Evolutionary conservation across 2,329 filamentous ascomycete genomes (phyloP).

Genomic region (Aspergillus ustus): DNA sequence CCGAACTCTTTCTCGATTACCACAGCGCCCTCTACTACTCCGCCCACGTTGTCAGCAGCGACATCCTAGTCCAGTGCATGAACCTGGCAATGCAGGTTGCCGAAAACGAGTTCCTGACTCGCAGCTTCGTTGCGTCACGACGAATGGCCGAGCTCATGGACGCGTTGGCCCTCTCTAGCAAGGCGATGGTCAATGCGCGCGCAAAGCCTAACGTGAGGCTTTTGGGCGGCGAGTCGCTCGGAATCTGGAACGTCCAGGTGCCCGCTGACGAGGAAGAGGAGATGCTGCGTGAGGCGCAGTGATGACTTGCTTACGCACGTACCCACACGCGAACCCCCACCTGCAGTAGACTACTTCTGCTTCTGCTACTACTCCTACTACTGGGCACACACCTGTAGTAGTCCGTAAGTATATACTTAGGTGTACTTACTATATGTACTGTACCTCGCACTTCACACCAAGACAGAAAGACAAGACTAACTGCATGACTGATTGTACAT

Average conservation of each 20-base stretch:
- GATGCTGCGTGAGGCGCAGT: conserved; percentile 18
- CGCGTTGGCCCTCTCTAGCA: conserved; percentile 76
- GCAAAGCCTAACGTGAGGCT: conserved; percentile 48
- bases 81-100: conserved; percentile 81
- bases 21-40: conserved; percentile 79
- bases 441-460: background rate
- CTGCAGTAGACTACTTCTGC: background rate
- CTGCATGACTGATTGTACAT: background rate
- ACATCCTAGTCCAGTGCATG: conserved; percentile 82
- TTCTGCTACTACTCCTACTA: background rate
- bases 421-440: background rate
- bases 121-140: conserved; percentile 65
- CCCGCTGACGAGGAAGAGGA: conserved; percentile 32
- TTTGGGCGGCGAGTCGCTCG: conserved; percentile 40
- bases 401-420: background rate
- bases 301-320: conserved; percentile 3
- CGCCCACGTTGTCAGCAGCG: conserved; percentile 73
- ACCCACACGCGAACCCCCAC: background rate
- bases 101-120: conserved; percentile 68
- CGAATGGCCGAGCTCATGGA: conserved; percentile 78
- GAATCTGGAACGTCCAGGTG: conserved; percentile 45
- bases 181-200: conserved; percentile 65
- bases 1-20: conserved; percentile 84
- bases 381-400: background rate
- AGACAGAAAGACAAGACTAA: background rate